Conservation (phyloP, 306 rosid species). For the Astragalus membranaceus region DNA sequence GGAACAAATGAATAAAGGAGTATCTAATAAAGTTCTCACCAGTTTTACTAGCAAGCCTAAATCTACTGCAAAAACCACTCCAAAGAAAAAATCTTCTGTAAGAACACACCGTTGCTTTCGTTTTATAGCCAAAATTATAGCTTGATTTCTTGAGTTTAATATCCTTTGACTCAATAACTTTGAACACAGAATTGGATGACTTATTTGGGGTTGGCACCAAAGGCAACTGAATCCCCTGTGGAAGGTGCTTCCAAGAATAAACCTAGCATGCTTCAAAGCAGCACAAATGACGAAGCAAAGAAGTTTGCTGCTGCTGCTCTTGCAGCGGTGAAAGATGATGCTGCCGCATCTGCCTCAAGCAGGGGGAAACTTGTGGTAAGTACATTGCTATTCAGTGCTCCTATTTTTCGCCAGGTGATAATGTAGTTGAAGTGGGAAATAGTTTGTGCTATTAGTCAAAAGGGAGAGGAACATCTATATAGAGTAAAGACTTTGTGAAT, state of each 20-base stretch:
- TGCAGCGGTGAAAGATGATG: constrained; percentile 45
- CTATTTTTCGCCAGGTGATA: background rate
- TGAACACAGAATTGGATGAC: constrained; percentile 65
- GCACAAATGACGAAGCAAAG: constrained; percentile 57
- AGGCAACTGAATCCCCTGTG: constrained; percentile 34
- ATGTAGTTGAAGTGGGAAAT: constrained; percentile 9
- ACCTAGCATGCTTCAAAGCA: constrained; percentile 22
- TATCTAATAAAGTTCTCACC: constrained; percentile 44
- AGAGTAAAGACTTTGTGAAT: background rate
- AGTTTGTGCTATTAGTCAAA: background rate
- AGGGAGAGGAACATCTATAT: background rate
- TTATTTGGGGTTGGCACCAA: constrained; percentile 70
- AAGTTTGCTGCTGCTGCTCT: constrained; percentile 88
- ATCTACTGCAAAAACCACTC: constrained; percentile 32
- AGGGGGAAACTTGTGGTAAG: constrained; percentile 81
- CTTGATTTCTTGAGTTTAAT: constrained; percentile 13
- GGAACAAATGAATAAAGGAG: constrained; percentile 93
- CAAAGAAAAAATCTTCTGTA: constrained; percentile 67
- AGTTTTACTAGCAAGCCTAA: constrained; percentile 42
- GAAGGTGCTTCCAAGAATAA: constrained; percentile 34
- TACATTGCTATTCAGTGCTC: background rate
- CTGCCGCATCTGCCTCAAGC: constrained; percentile 40
- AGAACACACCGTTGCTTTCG: constrained; percentile 25
- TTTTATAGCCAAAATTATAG: background rate
- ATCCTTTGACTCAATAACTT: constrained; percentile 4